These are phyloP conservation scores for Syzygium aqueum DNA, from an alignment of 345 rosid species.

Conservation along the genomic window DNA sequence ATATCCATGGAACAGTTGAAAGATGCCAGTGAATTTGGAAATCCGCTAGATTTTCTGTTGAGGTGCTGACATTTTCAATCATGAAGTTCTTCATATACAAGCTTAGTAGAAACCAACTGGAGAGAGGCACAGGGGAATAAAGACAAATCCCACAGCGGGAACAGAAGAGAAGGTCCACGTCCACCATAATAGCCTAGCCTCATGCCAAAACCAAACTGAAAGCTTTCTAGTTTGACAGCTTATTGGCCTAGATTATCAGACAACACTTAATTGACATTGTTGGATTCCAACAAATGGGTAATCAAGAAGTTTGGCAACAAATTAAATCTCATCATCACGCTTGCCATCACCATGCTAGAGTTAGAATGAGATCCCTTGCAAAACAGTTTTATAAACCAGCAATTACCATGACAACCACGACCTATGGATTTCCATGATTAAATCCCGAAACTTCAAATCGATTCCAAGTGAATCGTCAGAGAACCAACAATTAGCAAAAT, in stretches of 20 bases:
- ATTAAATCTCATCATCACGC: not conserved
- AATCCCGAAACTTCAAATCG: not conserved
- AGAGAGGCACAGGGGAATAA: not conserved
- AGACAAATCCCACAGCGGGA: not conserved
- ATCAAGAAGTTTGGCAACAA: not conserved
- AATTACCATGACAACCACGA: not conserved
- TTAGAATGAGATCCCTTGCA: not conserved
- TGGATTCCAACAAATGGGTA: not conserved
- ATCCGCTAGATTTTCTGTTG: not conserved
- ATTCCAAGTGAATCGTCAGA: not conserved
- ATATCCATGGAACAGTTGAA: not conserved
- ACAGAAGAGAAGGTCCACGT: not conserved
- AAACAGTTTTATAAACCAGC: not conserved
- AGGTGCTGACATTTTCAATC: not conserved
- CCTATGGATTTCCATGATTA: not conserved
- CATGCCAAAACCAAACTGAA: not conserved
- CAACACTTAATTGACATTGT: not conserved
- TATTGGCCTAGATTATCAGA: not conserved
- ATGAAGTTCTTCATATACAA: not conserved
- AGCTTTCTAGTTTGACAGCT: not conserved
- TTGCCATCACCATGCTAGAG: not conserved
- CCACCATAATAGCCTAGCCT: not conserved
- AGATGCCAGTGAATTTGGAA: not conserved
- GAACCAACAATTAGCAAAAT: not conserved
- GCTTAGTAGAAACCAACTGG: not conserved